Evolutionary conservation across 108 stramenopile genomes (phyloP).

Genomic region (Mediolabrus comicus): DNA sequence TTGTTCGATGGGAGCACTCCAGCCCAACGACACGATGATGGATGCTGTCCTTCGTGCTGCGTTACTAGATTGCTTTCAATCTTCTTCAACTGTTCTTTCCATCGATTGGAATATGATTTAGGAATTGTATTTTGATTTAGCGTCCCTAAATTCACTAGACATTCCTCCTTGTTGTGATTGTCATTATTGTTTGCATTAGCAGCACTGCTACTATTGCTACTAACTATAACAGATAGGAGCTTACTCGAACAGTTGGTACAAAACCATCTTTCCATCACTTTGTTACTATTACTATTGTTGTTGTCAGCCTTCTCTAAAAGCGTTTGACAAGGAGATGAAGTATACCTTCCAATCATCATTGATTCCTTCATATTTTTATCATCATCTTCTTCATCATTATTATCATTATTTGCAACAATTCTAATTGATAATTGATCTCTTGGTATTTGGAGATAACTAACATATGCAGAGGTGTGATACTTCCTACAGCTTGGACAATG

Average conservation of each 20-base stretch:
- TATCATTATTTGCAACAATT: too few relatives aligned
- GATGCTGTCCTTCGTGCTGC: not conserved
- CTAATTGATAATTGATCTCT: not conserved
- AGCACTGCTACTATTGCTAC: too few relatives aligned
- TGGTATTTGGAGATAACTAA: conserved; percentile 19
- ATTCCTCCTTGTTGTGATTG: not conserved
- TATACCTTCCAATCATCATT: not conserved
- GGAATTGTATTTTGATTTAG: not conserved
- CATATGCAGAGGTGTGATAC: conserved; percentile 32
- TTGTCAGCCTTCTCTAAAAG: not conserved
- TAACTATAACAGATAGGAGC: not conserved
- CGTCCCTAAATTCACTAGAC: not conserved
- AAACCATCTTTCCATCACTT: conserved; percentile 28
- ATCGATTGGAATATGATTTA: conserved; percentile 9
- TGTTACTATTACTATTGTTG: not conserved
- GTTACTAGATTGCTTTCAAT: conserved; percentile 5
- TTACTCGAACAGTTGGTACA: conserved; percentile 34
- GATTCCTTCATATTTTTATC: too few relatives aligned
- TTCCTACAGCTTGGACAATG: conserved; percentile 41
- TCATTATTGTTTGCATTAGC: not conserved
- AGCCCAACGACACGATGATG: not conserved
- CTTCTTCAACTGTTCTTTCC: conserved; percentile 3
- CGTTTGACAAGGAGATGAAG: not conserved
- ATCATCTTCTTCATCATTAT: too few relatives aligned
- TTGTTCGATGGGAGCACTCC: not conserved